Percentiles rank a stretch among this genome's conserved stretches.
These are phyloP conservation scores for Cryomyces minteri DNA, from an alignment of 495 filamentous ascomycete genomes.

Conservation along the genomic window DNA sequence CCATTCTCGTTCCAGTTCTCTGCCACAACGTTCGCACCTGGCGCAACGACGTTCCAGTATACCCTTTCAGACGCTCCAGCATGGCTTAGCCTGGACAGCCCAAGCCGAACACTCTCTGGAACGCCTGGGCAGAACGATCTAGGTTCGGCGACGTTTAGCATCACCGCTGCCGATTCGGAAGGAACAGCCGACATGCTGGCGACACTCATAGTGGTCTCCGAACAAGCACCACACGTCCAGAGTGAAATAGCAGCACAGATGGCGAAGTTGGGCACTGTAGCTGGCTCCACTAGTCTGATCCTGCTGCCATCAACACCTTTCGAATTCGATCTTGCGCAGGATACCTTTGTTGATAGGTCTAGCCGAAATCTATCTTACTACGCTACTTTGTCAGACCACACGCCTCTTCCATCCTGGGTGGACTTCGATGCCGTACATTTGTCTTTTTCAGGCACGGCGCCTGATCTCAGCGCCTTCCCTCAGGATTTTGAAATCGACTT, in stretches of 20 bases:
- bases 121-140: conserved; percentile 38
- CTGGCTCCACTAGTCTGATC: conserved; percentile 10
- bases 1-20: conserved; percentile 52
- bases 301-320: conserved; percentile 10
- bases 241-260: conserved; percentile 13
- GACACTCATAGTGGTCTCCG: conserved; percentile 11
- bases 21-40: conserved; percentile 43
- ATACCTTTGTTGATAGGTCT: conserved; percentile 11
- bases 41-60: conserved; percentile 34
- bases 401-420: conserved; percentile 78
- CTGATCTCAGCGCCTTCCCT: conserved; percentile 40
- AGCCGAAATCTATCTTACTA: conserved; percentile 36
- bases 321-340: conserved; percentile 10
- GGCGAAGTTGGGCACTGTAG: conserved; percentile 11
- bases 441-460: conserved; percentile 57
- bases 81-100: conserved; percentile 53
- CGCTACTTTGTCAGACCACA: conserved; percentile 55
- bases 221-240: conserved; percentile 8
- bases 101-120: conserved; percentile 41
- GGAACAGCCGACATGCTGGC: conserved; percentile 12
- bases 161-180: conserved; percentile 13
- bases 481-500: conserved; percentile 56
- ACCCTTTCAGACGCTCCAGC: conserved; percentile 38
- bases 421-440: conserved; percentile 45
- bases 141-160: conserved; percentile 31